These are phyloP conservation scores for Drosera capensis DNA, from an alignment of 148 eudicot species.

Conservation along the genomic window DNA sequence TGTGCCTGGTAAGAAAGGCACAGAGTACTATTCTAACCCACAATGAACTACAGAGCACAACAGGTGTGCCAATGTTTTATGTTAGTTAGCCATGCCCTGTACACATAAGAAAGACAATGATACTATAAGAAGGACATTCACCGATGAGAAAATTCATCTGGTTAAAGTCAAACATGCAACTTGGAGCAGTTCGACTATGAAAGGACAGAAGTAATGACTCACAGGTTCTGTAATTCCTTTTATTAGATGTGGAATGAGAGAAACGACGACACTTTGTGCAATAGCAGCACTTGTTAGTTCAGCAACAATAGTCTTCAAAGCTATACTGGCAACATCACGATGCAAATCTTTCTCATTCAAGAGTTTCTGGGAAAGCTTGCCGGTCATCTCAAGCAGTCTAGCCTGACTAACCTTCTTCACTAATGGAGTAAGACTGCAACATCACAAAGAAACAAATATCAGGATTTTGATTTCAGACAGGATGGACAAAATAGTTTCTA, in stretches of 20 bases:
- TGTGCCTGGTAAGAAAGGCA: no score
- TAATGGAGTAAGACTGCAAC: slow-evolving; percentile 83
- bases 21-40: no score
- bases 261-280: slow-evolving; percentile 55
- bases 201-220: no score
- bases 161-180: no score
- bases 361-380: slow-evolving; percentile 71
- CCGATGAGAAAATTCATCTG: no score
- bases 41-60: no score
- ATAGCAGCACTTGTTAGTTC: slow-evolving; percentile 63
- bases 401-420: slow-evolving; percentile 77
- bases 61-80: no score
- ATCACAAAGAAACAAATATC: slow-evolving; percentile 7
- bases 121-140: no score
- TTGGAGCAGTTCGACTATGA: no score
- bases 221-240: slow-evolving; percentile 64
- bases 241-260: slow-evolving; percentile 65
- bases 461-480: background rate
- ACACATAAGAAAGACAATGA: no score
- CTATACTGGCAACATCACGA: slow-evolving; percentile 96
- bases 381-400: slow-evolving; percentile 74
- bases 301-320: slow-evolving; percentile 86
- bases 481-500: no score
- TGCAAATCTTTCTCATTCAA: slow-evolving; percentile 84
- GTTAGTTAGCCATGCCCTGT: no score